Conservation (phyloP, 345 rosid genomes). For the Salix viminalis region DNA sequence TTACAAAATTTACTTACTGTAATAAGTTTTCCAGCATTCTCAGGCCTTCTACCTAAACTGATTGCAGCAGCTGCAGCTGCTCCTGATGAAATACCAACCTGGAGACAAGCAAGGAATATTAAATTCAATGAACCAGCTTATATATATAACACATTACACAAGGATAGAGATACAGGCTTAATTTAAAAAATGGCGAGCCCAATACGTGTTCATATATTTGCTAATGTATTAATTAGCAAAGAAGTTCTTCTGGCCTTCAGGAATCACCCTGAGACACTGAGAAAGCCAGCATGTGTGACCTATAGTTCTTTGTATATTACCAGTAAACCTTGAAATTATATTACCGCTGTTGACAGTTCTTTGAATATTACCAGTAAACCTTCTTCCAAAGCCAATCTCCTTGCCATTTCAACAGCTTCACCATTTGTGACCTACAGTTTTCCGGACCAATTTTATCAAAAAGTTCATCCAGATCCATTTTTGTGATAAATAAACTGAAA, state of each 20-base stretch:
- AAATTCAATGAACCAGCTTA: neutral
- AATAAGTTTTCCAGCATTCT: constrained; percentile 86
- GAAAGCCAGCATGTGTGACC: neutral
- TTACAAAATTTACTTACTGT: constrained; percentile 39
- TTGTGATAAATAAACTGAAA: neutral
- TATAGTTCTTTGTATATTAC: too few species aligned
- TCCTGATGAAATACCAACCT: constrained; percentile 97
- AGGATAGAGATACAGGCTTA: too few species aligned
- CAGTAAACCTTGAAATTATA: too few species aligned
- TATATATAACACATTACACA: too few species aligned
- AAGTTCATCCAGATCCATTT: neutral
- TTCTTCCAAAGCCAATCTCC: constrained; percentile 84
- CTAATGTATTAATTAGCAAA: neutral
- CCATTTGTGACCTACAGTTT: constrained; percentile 60
- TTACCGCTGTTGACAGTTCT: neutral
- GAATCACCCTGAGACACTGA: neutral
- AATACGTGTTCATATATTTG: neutral
- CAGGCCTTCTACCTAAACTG: constrained; percentile 71
- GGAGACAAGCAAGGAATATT: neutral
- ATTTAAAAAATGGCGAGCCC: neutral
- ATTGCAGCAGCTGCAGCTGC: constrained; percentile 75
- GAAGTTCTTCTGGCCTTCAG: too few species aligned
- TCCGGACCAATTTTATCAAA: neutral
- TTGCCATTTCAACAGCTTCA: constrained; percentile 88
- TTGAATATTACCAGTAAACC: constrained; percentile 70